phyloP scores from a whole-genome alignment of 2,329 filamentous ascomycete species.

The Setomelanomma holmii region DNA sequence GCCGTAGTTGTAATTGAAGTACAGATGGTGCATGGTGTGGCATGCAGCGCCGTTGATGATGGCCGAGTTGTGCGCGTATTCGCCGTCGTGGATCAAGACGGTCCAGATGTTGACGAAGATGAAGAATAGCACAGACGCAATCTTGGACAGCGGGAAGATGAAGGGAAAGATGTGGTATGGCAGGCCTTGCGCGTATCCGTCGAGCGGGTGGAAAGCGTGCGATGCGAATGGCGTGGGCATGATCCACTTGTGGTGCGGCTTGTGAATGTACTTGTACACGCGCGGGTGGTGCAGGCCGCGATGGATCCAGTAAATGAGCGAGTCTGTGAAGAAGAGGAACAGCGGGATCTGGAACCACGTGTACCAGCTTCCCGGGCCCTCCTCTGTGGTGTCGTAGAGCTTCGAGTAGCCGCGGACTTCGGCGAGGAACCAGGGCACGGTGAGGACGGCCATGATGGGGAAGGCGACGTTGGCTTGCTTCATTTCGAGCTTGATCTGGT shows the following conservation, averaged over 20 bases:
- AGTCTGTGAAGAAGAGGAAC: slow-evolving; percentile 88
- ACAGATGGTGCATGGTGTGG: slow-evolving; percentile 87
- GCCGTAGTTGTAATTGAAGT: slow-evolving; percentile 79
- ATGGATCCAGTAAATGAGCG: slow-evolving; percentile 91
- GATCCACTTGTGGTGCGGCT: slow-evolving; percentile 99
- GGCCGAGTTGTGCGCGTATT: slow-evolving; percentile 90
- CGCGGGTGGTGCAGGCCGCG: slow-evolving; percentile 80
- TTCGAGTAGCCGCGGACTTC: slow-evolving; percentile 87
- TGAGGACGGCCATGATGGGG: slow-evolving; percentile 83
- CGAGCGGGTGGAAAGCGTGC: slow-evolving; percentile 92
- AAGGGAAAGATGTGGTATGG: slow-evolving; percentile 96
- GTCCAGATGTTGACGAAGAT: slow-evolving; percentile 97
- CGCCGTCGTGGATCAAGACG: slow-evolving; percentile 93
- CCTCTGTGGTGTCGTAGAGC: slow-evolving; percentile 80
- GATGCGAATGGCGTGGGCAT: slow-evolving; percentile 94
- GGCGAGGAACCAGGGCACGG: slow-evolving; percentile 78
- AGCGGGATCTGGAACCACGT: slow-evolving; percentile 83
- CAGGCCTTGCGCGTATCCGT: slow-evolving; percentile 86
- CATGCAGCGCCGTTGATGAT: slow-evolving; percentile 93
- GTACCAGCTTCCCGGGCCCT: slow-evolving; percentile 81
- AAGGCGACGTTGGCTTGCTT: slow-evolving; percentile 77
- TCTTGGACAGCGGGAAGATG: slow-evolving; percentile 90
- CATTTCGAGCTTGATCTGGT: slow-evolving; percentile 89
- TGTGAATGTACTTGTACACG: slow-evolving; percentile 89
- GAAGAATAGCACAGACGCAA: slow-evolving; percentile 85